Percentiles rank a stretch among this genome's conserved stretches.
These are phyloP conservation scores for Wallacemonas rigidus DNA, from an alignment of 208 protist species.

Conservation along the genomic window DNA sequence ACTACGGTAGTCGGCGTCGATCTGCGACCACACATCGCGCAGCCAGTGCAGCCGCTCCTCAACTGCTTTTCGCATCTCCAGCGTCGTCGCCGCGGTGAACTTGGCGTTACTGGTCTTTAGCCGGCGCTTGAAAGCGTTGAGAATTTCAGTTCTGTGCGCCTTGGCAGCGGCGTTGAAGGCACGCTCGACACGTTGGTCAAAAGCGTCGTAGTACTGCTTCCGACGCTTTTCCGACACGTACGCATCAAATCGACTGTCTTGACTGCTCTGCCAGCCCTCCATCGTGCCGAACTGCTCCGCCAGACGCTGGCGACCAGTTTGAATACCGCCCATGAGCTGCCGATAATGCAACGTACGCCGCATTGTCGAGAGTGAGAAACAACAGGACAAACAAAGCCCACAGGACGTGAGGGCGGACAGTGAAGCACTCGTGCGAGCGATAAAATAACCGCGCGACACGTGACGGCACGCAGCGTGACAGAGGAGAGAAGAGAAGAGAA, in stretches of 20 bases:
- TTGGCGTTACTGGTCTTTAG: slow-evolving; percentile 52
- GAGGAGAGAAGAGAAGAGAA: too few relatives aligned
- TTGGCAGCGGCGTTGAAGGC: slow-evolving; percentile 61
- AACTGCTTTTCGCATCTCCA: slow-evolving; percentile 61
- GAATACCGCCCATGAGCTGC: slow-evolving; percentile 60
- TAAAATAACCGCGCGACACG: too few relatives aligned
- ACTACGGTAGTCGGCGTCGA: slow-evolving; percentile 89
- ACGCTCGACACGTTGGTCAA: slow-evolving; percentile 88
- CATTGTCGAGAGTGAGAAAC: slow-evolving; percentile 9
- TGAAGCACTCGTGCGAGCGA: too few relatives aligned
- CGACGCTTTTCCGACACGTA: slow-evolving; percentile 71
- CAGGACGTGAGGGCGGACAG: not conserved
- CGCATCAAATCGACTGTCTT: slow-evolving; percentile 69
- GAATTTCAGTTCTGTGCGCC: slow-evolving; percentile 74
- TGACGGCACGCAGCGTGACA: too few relatives aligned
- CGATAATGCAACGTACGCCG: slow-evolving; percentile 6
- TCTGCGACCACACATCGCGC: slow-evolving; percentile 86
- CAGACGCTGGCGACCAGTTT: slow-evolving; percentile 59
- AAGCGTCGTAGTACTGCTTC: slow-evolving; percentile 72
- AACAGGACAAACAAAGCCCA: slow-evolving; percentile 3
- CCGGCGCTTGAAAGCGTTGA: slow-evolving; percentile 82
- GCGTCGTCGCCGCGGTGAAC: slow-evolving; percentile 64
- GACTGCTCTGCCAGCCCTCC: slow-evolving; percentile 73
- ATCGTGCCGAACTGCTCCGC: slow-evolving; percentile 82
- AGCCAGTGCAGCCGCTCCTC: slow-evolving; percentile 79